Percentiles rank a stretch among this genome's conserved stretches.
Conservation (phyloP, 129 eudicot genomes). For the Helichrysum umbraculigerum region DNA sequence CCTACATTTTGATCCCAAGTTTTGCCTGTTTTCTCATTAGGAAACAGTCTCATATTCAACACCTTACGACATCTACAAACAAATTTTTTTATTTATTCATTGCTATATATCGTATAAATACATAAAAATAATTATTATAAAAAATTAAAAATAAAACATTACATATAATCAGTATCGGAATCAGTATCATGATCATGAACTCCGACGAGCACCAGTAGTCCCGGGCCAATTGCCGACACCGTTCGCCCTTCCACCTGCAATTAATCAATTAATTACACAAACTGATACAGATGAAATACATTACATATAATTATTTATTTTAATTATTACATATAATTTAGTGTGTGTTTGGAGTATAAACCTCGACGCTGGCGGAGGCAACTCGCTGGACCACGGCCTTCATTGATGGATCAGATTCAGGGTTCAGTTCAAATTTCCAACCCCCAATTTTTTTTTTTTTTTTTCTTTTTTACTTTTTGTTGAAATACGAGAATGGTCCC, state of each 20-base stretch:
- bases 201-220: conserved; percentile 87
- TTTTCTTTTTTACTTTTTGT: not conserved
- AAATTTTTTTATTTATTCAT: not conserved
- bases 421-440: not conserved
- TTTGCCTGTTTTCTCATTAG: conserved; percentile 66
- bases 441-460: no score
- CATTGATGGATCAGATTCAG: conserved; percentile 31
- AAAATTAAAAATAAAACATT: not conserved
- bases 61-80: conserved; percentile 87
- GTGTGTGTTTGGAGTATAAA: not conserved
- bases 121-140: not conserved
- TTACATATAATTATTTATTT: not conserved
- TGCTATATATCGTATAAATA: not conserved
- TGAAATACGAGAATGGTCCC: not conserved
- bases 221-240: conserved; percentile 87
- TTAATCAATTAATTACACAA: not conserved
- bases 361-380: conserved; percentile 90
- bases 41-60: conserved; percentile 91
- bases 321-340: not conserved
- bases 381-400: conserved; percentile 93
- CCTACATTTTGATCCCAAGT: conserved; percentile 92
- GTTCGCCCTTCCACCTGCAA: conserved; percentile 81
- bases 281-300: not conserved
- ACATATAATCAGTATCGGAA: conserved; percentile 87
- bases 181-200: conserved; percentile 71